These are phyloP conservation scores for Glebionis coronaria DNA, from an alignment of 129 eudicot species.

Conservation along the genomic window DNA sequence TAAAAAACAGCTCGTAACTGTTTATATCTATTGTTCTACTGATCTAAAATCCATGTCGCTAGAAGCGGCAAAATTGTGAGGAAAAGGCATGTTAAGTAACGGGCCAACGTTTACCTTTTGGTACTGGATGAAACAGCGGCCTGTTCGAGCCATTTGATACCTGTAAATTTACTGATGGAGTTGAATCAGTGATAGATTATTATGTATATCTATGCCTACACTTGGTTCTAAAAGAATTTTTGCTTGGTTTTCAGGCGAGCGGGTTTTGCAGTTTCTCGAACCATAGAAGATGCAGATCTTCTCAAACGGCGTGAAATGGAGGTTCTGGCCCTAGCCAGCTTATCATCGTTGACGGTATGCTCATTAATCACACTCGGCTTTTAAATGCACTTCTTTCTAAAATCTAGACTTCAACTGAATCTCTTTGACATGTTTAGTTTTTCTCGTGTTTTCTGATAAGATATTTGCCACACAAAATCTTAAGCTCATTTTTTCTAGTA, in stretches of 20 bases:
- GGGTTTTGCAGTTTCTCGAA: slow-evolving; percentile 48
- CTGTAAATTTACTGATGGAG: too few species aligned
- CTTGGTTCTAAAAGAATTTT: too few species aligned
- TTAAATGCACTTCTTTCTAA: neutral
- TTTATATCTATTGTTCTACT: too few species aligned
- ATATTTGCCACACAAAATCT: neutral
- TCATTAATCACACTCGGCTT: neutral
- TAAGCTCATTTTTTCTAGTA: neutral
- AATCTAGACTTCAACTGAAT: neutral
- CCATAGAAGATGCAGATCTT: slow-evolving; percentile 40
- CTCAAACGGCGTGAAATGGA: slow-evolving; percentile 54
- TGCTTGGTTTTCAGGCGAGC: too few species aligned
- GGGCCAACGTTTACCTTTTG: too few species aligned
- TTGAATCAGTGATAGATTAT: too few species aligned
- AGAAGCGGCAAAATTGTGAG: too few species aligned
- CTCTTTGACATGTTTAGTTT: neutral
- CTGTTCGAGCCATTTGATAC: too few species aligned
- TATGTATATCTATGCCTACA: too few species aligned
- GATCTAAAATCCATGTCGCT: too few species aligned
- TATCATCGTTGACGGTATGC: slow-evolving; percentile 68
- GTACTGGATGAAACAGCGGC: too few species aligned
- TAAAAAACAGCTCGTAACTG: neutral
- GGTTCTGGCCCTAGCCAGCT: slow-evolving; percentile 57
- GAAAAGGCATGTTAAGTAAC: too few species aligned
- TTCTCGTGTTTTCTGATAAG: neutral